Evolutionary conservation across 2,329 filamentous ascomycete genomes (phyloP).

Genomic region (Didymellaceae sp.): DNA sequence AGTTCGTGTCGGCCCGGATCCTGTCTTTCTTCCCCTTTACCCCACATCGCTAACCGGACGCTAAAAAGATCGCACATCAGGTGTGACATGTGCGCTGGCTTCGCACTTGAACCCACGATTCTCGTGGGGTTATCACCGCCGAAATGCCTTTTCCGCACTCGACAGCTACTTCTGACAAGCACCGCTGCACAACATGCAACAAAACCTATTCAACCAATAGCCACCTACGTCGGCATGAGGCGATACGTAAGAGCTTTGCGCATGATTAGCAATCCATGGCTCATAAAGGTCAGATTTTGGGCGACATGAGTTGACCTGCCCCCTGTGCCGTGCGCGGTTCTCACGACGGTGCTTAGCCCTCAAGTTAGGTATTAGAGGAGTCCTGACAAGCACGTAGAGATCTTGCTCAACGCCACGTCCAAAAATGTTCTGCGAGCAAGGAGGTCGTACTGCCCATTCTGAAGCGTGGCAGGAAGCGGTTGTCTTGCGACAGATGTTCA

Average conservation of each 20-base stretch:
- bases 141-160: not conserved
- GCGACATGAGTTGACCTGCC: constrained; percentile 3
- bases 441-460: constrained; percentile 1
- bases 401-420: constrained; percentile 10
- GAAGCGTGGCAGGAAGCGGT: constrained; percentile 11
- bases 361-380: not conserved
- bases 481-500: constrained; percentile 16
- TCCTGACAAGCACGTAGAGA: constrained; percentile 4
- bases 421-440: constrained; percentile 5
- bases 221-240: constrained; percentile 8
- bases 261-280: not conserved
- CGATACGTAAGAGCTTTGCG: not conserved
- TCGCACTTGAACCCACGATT: too few species aligned
- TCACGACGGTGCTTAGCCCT: constrained; percentile 2
- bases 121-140: too few species aligned
- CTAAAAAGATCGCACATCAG: too few species aligned
- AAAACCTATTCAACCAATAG: constrained; percentile 10
- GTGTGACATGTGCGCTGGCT: too few species aligned
- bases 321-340: constrained; percentile 2
- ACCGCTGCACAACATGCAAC: constrained; percentile 3
- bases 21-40: too few species aligned
- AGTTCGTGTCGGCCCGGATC: too few species aligned
- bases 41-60: too few species aligned
- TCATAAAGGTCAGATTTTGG: constrained; percentile 1
- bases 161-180: not conserved